Evolutionary conservation across 371 early-diverging fungal genomes (phyloP).

Genomic region (Lichtheimia ramosa): DNA sequence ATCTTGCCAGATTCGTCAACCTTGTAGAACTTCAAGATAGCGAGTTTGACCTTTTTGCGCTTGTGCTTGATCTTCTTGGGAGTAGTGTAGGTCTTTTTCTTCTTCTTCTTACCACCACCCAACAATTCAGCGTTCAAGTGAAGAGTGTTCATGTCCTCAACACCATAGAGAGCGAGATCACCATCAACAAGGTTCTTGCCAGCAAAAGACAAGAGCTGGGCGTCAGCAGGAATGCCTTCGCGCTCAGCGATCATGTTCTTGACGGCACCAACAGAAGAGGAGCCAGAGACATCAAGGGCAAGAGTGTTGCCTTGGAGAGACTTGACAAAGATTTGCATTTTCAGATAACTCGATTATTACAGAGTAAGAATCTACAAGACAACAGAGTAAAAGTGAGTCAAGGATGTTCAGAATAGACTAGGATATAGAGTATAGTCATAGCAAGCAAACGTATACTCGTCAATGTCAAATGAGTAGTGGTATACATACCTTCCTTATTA

Average conservation of each 20-base stretch:
- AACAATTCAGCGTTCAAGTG: conserved; percentile 76
- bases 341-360: conserved; percentile 27
- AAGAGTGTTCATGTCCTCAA: conserved; percentile 89
- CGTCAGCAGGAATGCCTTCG: conserved; percentile 92
- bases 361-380: conserved; percentile 2
- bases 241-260: conserved; percentile 91
- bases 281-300: conserved; percentile 77
- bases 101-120: conserved; percentile 98
- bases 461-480: not conserved
- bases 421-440: not conserved
- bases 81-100: conserved; percentile 99
- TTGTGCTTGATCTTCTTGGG: conserved; percentile 99
- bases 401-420: not conserved
- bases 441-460: not conserved
- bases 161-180: conserved; percentile 76
- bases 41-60: conserved; percentile 97
- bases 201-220: conserved; percentile 93
- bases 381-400: not conserved
- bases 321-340: conserved; percentile 91
- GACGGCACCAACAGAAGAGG: conserved; percentile 82
- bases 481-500: conserved; percentile 12
- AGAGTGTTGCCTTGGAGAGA: conserved; percentile 88
- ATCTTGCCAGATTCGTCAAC: conserved; percentile 96
- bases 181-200: conserved; percentile 91
- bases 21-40: conserved; percentile 98